Percentiles rank a stretch among this genome's conserved stretches.
These are phyloP conservation scores for Papiliotrema terrestris DNA, from an alignment of 1,284 basidiomycete genomes.

Conservation along the genomic window DNA sequence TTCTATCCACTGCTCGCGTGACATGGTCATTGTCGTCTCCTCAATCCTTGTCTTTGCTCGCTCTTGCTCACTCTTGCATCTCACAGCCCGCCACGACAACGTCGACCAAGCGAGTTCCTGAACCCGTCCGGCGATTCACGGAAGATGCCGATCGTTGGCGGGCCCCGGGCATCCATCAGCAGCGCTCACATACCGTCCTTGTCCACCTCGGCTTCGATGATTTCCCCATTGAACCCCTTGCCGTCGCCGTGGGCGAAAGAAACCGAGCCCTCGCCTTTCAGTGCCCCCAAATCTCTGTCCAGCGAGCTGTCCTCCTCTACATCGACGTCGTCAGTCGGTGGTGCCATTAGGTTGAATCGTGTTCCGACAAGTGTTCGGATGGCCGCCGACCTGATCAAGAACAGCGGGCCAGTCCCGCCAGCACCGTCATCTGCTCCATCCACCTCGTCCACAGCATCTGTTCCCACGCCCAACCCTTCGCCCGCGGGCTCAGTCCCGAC, in stretches of 20 bases:
- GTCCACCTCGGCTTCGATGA: conserved; percentile 44
- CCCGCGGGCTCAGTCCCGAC: conserved; percentile 14
- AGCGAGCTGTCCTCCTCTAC: conserved; percentile 25
- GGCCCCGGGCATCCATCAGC: conserved; percentile 7
- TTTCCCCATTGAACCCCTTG: conserved; percentile 48
- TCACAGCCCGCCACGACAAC: conserved; percentile 29
- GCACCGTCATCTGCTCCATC: conserved; percentile 11
- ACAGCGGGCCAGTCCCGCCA: conserved; percentile 10
- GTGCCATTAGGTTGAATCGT: conserved; percentile 53
- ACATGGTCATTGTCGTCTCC: no score
- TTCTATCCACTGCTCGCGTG: background rate
- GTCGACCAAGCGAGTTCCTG: conserved; percentile 41
- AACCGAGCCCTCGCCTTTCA: conserved; percentile 21
- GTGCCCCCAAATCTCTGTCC: conserved; percentile 23
- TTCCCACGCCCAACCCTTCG: conserved; percentile 32
- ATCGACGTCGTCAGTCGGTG: conserved; percentile 28
- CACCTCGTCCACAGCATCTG: conserved; percentile 16
- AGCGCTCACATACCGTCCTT: conserved; percentile 19
- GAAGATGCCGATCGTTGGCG: conserved; percentile 26
- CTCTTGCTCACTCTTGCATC: conserved; percentile 3
- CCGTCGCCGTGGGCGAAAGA: conserved; percentile 46
- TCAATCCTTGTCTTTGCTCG: background rate
- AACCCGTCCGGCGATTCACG: conserved; percentile 32
- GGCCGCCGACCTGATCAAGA: conserved; percentile 51
- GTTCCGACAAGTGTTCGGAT: conserved; percentile 55